Base-by-base conservation (phyloP, 2,329 filamentous ascomycete species). In the Colletotrichum lupini region DNA sequence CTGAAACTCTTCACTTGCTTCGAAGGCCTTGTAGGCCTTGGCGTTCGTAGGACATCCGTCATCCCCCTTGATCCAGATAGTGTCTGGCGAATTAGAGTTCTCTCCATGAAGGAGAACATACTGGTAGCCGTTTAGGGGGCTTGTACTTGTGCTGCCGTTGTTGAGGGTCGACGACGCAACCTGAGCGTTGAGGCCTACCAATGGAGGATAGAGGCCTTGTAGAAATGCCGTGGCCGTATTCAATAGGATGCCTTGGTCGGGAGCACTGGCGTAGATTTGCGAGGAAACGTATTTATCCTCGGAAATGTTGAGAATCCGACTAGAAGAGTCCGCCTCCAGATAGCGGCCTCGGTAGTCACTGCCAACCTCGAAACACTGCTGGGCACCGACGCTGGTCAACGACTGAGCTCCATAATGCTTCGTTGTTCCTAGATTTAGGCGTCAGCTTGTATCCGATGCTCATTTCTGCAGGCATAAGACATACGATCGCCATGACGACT, bases 61-160 rank as follows among this genome's bases (percentile, higher is more conserved):
- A 11, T 82, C 81, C 8, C 81, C 81, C 74, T 82, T 82, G 76
- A 82, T 81, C 81, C 81, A 82, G 60, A 82, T 81, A 12, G 79
- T 81, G 58, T 81, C 79, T 8, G 80, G 80, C 9, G 80, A 81
- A 46, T 81, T 78, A 28, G 77, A 76, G 65, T 76, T 78, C 60
- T 79, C 73, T 53, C 78, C 78, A 14, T 81, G 77, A 11, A 82
- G 75, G 2, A 79, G 71, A 19, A 82, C 80, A 32, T 82, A 82
- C 67, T 83, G 81, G 68, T 82, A 82, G 3, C 81, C 80, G 30
- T 30, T 7, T 1, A 30, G 28, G 19, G 65, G 65, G 30, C 59
- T 69, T 30, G 30, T 68, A 59, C 69, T 72, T 5, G 42, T 42
- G 26, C 69, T 68, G 24, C 65, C 69, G 53, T 69, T n/a, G 42